These are phyloP conservation scores for Poteriospumella lacustris DNA, from an alignment of 108 stramenopile genomes.

Conservation along the genomic window DNA sequence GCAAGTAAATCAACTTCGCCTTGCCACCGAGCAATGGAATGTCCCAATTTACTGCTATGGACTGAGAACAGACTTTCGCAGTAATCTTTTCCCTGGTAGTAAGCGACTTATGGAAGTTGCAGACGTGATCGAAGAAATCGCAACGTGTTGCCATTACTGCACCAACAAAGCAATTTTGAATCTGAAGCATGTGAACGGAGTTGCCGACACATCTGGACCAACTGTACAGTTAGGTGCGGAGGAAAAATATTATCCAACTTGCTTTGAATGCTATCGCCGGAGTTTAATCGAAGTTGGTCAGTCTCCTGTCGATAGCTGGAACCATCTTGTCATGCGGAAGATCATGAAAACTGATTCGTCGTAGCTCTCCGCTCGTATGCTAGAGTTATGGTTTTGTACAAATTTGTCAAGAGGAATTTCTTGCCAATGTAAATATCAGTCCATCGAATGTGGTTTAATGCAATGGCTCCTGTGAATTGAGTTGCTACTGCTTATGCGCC, in stretches of 20 bases:
- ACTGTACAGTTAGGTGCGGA: conserved; percentile 24
- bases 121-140: conserved; percentile 18
- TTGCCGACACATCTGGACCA: conserved; percentile 11
- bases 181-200: conserved; percentile 27
- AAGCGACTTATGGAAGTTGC: conserved; percentile 20
- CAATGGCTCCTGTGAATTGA: no score
- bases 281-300: neutral
- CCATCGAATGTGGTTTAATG: no score
- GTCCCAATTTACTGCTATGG: conserved; percentile 12
- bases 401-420: no score
- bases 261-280: conserved; percentile 3
- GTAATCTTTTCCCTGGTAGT: conserved; percentile 16
- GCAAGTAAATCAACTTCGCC: conserved; percentile 9
- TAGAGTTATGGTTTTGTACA: no score
- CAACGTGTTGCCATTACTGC: conserved; percentile 10
- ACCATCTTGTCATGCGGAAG: no score
- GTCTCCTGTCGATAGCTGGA: neutral
- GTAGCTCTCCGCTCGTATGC: no score
- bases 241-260: conserved; percentile 29
- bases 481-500: no score
- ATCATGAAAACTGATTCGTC: no score
- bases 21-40: neutral
- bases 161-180: conserved; percentile 19
- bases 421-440: no score
- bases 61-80: conserved; percentile 19